These are phyloP conservation scores for Millerago galiae DNA, from an alignment of 805 yeast genomes.

Conservation along the genomic window DNA sequence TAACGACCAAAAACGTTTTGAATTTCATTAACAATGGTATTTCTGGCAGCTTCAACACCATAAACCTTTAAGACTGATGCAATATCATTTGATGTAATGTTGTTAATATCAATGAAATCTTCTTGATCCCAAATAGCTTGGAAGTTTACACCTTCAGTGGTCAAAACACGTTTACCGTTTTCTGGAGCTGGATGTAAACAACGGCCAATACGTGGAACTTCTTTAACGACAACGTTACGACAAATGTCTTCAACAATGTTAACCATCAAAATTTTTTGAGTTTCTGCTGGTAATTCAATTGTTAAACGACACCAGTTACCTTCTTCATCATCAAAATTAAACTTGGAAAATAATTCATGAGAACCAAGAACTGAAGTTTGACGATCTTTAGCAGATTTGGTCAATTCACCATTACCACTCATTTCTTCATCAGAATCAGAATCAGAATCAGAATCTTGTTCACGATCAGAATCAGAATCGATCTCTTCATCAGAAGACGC, in stretches of 20 bases:
- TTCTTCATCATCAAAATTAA: conserved; percentile 80
- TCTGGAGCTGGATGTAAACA: conserved; percentile 78
- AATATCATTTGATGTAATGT: conserved; percentile 87
- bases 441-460: conserved; percentile 26
- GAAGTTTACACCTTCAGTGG: conserved; percentile 98
- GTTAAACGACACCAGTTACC: conserved; percentile 95
- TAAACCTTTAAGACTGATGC: conserved; percentile 84
- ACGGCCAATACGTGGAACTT: conserved; percentile 85
- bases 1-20: conserved; percentile 93
- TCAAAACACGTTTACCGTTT: conserved; percentile 66
- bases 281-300: conserved; percentile 73
- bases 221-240: conserved; percentile 85
- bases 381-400: conserved; percentile 71
- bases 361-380: conserved; percentile 73
- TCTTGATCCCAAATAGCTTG: conserved; percentile 98
- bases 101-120: conserved; percentile 84
- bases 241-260: conserved; percentile 92
- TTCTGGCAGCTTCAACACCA: conserved; percentile 99
- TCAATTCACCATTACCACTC: conserved; percentile 32
- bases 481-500: conserved; percentile 65
- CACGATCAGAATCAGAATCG: conserved; percentile 20
- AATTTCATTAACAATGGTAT: conserved; percentile 93
- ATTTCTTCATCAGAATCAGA: conserved; percentile 35
- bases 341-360: conserved; percentile 68
- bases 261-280: conserved; percentile 94